Base-by-base conservation (phyloP, 2,329 filamentous ascomycete species). In the Calonectria leucothoes region DNA sequence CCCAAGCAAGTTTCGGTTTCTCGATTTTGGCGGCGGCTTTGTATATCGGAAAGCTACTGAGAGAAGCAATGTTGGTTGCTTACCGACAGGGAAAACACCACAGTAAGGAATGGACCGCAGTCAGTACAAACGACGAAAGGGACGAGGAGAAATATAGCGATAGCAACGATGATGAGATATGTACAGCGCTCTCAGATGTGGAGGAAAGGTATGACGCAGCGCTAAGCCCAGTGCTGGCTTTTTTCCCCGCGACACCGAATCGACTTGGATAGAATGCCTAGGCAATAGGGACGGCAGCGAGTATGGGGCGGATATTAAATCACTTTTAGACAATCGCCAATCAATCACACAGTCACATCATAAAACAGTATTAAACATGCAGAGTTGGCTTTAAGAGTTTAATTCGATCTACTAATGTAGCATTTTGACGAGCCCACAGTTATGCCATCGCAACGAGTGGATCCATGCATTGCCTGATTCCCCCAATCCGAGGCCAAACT, bases 171-270 rank as follows among this genome's bases (percentile, higher is more conserved):
- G 70, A 65, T 8, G 42, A 37, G 15, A 29, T 12, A 3, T 35
- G 2, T 12, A 55, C 35, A 20, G 8, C 35, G 10, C 42, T 72
- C 14, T 52, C 20, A 8, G 52, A 51, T 7, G 57, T 27, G 2
- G 42, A 63, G 0, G 61, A 69, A 8, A 70, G 64, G 29, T 71
- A 76, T 6, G 69, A 64, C 8, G 42, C 75, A 37, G 78, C 76
- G 4, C 49, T 82, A 1, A 83, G 82, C 59, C 82, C 82, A 1
- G 82, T 84, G 27, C 55, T 84, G 35, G 82, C 82, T 14, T 83
- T 83, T 66, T 83, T 83, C 27, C 81, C 81, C 3, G 76, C 74
- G 0, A 57, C 52, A 11, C 31, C 64, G 12, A 35, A 59, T 42
- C 57, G 49, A 37, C 17, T 59, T 35, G 17, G 35, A 39, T 39